phyloP scores from a whole-genome alignment of 345 rosid species.

The Populus euphratica region DNA sequence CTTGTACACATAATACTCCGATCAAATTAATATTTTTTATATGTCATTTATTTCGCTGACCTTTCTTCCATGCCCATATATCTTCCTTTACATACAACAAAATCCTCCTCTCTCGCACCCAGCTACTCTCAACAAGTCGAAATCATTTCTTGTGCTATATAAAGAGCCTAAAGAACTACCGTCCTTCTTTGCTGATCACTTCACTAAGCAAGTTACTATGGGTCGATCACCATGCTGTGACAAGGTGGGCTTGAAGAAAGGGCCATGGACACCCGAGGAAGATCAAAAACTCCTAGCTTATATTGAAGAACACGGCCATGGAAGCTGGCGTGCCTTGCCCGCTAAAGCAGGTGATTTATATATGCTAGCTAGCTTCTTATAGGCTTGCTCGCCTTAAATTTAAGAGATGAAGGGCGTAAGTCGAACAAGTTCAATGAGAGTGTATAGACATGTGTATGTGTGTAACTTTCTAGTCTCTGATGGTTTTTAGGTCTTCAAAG shows the following conservation, averaged over 20 bases:
- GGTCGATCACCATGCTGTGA: slow-evolving; percentile 40
- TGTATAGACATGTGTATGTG: neutral
- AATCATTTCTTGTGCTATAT: slow-evolving; percentile 13
- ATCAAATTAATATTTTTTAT: slow-evolving; percentile 27
- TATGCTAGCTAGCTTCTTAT: neutral
- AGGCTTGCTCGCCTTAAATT: neutral
- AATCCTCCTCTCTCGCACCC: slow-evolving; percentile 4
- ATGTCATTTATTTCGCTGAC: slow-evolving; percentile 45
- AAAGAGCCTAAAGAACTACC: slow-evolving; percentile 15
- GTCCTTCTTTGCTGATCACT: slow-evolving; percentile 14
- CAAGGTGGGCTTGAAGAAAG: slow-evolving; percentile 86
- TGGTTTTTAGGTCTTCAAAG: slow-evolving; percentile 61
- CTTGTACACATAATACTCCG: slow-evolving; percentile 17
- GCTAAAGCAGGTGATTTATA: slow-evolving; percentile 58
- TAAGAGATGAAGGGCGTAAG: neutral
- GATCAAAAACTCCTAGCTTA: slow-evolving; percentile 89
- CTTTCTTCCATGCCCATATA: slow-evolving; percentile 35
- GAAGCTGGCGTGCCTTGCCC: slow-evolving; percentile 93
- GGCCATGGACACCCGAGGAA: slow-evolving; percentile 96
- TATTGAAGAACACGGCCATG: slow-evolving; percentile 90
- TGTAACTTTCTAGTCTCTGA: neutral
- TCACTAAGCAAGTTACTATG: slow-evolving; percentile 18
- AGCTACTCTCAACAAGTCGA: neutral
- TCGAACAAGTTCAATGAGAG: neutral
- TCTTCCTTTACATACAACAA: slow-evolving; percentile 29